These are phyloP conservation scores for Gremmenia infestans DNA, from an alignment of 2,329 filamentous ascomycete species.

Conservation along the genomic window DNA sequence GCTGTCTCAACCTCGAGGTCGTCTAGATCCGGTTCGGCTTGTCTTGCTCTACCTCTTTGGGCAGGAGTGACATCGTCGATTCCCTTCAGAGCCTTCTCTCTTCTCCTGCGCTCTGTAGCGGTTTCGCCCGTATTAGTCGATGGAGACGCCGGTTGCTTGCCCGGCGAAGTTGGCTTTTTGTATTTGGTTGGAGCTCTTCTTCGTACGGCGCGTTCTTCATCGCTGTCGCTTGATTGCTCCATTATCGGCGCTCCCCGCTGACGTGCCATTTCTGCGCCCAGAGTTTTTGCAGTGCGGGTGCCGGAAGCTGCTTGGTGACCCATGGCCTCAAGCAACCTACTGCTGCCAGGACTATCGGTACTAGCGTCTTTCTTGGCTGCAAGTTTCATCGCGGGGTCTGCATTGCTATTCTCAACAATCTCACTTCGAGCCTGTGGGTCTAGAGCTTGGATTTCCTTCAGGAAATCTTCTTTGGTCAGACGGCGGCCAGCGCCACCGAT, in stretches of 20 bases:
- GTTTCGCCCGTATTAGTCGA: constrained; percentile 36
- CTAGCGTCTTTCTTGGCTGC: constrained; percentile 27
- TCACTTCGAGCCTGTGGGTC: constrained; percentile 54
- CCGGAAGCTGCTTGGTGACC: constrained; percentile 11
- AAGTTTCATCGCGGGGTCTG: constrained; percentile 26
- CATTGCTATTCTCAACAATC: constrained; percentile 26
- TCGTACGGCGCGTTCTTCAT: background rate
- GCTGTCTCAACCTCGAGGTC: constrained; percentile 59
- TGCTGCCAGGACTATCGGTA: constrained; percentile 19
- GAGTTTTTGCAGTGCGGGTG: constrained; percentile 9
- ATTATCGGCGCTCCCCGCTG: constrained; percentile 12
- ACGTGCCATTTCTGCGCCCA: constrained; percentile 20
- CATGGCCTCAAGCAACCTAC: constrained; percentile 35
- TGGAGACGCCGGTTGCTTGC: no score
- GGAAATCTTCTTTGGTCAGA: constrained; percentile 78
- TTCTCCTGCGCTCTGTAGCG: constrained; percentile 35
- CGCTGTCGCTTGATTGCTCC: constrained; percentile 1
- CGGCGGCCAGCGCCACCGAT: constrained; percentile 67
- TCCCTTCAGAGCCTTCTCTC: constrained; percentile 48
- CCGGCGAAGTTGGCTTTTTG: no score
- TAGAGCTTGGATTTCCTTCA: constrained; percentile 66
- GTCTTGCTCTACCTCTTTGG: constrained; percentile 6
- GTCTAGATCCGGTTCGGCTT: background rate
- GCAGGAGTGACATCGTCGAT: constrained; percentile 35
- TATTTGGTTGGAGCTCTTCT: background rate